phyloP scores from a whole-genome alignment of 371 early-diverging fungal genomes.

The Blakeslea trispora region DNA sequence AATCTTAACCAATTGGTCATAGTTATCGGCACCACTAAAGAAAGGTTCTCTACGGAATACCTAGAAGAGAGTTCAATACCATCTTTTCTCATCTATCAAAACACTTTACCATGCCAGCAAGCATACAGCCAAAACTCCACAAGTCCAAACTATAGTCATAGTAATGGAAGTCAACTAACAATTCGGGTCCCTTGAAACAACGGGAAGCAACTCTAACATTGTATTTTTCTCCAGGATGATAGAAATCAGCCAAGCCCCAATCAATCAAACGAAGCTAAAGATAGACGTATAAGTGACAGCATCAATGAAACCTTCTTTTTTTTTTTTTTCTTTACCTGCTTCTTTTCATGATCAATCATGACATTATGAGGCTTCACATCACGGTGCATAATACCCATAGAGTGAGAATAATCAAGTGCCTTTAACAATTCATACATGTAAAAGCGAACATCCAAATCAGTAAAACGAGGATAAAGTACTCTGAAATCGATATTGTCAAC shows the following conservation, averaged over 20 bases:
- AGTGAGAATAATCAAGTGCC: slow-evolving; percentile 97
- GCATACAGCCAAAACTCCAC: slow-evolving; percentile 99
- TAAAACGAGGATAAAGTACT: slow-evolving; percentile 73
- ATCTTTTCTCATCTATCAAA: background rate
- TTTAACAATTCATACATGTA: slow-evolving; percentile 96
- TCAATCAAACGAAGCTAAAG: slow-evolving; percentile 96
- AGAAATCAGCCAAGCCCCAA: slow-evolving; percentile 99
- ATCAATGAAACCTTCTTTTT: background rate
- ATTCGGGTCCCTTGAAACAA: slow-evolving; percentile 99
- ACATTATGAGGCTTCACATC: slow-evolving; percentile 99
- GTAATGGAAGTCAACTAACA: slow-evolving; percentile 96
- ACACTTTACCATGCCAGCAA: slow-evolving; percentile 85
- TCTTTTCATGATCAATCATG: slow-evolving; percentile 97
- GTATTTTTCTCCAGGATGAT: slow-evolving; percentile 97
- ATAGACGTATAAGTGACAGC: too few species aligned
- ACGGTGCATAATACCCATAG: slow-evolving; percentile 99
- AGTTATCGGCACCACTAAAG: slow-evolving; percentile 98
- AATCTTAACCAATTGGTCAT: slow-evolving; percentile 98
- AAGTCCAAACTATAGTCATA: slow-evolving; percentile 99
- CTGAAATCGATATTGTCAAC: slow-evolving; percentile 87
- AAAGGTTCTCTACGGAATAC: slow-evolving; percentile 98
- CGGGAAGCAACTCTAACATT: slow-evolving; percentile 99
- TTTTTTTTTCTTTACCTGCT: slow-evolving; percentile 57
- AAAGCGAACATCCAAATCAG: slow-evolving; percentile 93
- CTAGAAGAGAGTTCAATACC: slow-evolving; percentile 34